Evolutionary conservation across 345 rosid species (phyloP).

Genomic region (Eucalyptus polyanthemos): DNA sequence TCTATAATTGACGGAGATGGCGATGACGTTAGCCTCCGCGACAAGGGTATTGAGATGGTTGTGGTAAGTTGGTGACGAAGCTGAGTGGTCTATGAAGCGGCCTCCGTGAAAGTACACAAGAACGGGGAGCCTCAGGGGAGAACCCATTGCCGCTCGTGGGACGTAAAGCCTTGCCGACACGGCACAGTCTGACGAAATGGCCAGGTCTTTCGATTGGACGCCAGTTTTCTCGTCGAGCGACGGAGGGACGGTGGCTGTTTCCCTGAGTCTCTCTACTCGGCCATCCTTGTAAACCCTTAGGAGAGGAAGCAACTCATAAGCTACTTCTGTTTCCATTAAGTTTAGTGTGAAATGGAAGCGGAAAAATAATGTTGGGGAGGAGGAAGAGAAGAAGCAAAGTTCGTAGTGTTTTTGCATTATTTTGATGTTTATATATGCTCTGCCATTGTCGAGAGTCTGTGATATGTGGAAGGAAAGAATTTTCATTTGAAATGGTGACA

Average conservation of each 20-base stretch:
- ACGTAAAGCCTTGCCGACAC: constrained; percentile 12
- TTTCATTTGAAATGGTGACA: neutral
- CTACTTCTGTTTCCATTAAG: neutral
- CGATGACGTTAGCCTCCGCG: constrained; percentile 2
- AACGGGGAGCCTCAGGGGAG: constrained; percentile 13
- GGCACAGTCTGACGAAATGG: neutral
- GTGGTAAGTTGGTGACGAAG: constrained; percentile 8
- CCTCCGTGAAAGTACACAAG: constrained; percentile 33
- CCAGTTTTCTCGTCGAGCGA: neutral
- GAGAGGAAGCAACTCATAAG: constrained; percentile 1
- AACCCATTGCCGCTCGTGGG: neutral
- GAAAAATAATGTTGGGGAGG: neutral
- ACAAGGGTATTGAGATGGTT: constrained; percentile 1
- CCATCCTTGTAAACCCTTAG: constrained; percentile 18
- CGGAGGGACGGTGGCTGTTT: no score
- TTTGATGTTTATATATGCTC: neutral
- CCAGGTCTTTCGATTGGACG: constrained; percentile 19
- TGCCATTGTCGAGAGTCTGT: neutral
- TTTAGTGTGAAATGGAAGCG: neutral
- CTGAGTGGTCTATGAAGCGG: constrained; percentile 4
- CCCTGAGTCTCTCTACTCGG: constrained; percentile 15
- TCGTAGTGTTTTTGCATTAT: neutral
- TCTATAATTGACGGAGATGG: constrained; percentile 20
- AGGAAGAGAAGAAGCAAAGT: neutral
- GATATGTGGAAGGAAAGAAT: neutral